Conservation (phyloP, 2,329 filamentous ascomycete genomes). For the Pseudogymnoascus sp. region DNA sequence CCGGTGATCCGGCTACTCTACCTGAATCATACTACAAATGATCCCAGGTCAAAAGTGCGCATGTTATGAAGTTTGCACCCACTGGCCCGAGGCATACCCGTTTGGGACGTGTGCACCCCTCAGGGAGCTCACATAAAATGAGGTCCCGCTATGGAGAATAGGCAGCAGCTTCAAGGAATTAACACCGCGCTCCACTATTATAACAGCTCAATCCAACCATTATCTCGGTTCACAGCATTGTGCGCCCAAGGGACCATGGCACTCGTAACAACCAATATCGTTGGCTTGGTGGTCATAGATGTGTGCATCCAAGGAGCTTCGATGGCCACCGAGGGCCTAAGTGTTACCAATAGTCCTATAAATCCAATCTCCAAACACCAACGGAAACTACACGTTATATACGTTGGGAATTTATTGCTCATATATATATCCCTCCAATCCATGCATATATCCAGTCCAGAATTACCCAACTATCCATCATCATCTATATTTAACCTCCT, state of each 20-base stretch:
- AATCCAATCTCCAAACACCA: neutral
- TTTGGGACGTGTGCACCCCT: neutral
- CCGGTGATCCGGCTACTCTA: slow-evolving; percentile 4
- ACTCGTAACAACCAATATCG: neutral
- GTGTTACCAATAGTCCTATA: neutral
- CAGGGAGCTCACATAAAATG: neutral
- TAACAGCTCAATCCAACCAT: neutral
- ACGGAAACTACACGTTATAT: neutral
- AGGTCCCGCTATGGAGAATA: neutral
- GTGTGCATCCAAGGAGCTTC: neutral
- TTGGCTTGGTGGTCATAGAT: neutral
- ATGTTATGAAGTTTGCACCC: neutral
- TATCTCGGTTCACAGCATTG: neutral
- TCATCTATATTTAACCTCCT: neutral
- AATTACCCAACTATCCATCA: neutral
- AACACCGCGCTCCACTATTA: neutral
- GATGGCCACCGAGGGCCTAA: neutral
- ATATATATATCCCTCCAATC: slow-evolving; percentile 4
- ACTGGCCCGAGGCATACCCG: neutral
- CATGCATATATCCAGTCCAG: neutral
- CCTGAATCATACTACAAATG: neutral
- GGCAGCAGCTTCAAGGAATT: neutral
- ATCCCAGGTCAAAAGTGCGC: neutral
- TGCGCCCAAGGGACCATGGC: neutral
- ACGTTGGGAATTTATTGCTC: neutral